Conservation (phyloP, 139 green algal genomes). For the Protoeuglena noctilucae region DNA sequence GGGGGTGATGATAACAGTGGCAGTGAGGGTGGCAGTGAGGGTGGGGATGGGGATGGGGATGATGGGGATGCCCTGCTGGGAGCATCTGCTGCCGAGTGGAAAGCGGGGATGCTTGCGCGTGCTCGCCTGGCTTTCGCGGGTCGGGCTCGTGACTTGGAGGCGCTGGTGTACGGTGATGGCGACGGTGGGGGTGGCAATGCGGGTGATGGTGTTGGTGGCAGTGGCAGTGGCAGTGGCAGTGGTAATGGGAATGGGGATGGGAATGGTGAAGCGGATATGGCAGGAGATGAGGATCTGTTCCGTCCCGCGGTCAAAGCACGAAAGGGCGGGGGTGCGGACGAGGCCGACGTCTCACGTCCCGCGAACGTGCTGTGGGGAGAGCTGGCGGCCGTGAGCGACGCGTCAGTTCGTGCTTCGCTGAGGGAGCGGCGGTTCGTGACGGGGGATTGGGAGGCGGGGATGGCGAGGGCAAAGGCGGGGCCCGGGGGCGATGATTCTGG, state of each 20-base stretch:
- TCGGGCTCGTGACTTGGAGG: too few relatives aligned
- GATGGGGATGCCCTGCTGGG: too few relatives aligned
- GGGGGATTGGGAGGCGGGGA: constrained; percentile 70
- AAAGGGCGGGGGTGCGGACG: too few relatives aligned
- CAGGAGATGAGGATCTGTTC: not conserved
- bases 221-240: constrained; percentile 55
- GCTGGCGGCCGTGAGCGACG: too few relatives aligned
- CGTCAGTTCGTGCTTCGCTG: constrained; percentile 3
- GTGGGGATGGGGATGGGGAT: too few relatives aligned
- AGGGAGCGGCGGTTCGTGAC: constrained; percentile 41
- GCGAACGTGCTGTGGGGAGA: not conserved
- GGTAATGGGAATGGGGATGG: constrained; percentile 12
- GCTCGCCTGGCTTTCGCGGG: too few relatives aligned
- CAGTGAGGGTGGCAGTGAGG: too few relatives aligned
- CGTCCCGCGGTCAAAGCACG: too few relatives aligned
- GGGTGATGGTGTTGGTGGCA: constrained; percentile 54
- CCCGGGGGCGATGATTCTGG: constrained; percentile 24
- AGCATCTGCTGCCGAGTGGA: too few relatives aligned
- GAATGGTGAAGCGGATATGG: constrained; percentile 1
- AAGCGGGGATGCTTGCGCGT: too few relatives aligned
- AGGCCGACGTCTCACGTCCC: too few relatives aligned
- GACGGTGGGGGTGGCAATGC: constrained; percentile 12
- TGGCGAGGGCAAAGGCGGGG: constrained; percentile 27
- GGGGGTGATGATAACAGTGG: too few relatives aligned
- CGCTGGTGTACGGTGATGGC: not conserved